Base-by-base conservation (phyloP, 2,329 filamentous ascomycete genomes). In the Penicillium paneum region DNA sequence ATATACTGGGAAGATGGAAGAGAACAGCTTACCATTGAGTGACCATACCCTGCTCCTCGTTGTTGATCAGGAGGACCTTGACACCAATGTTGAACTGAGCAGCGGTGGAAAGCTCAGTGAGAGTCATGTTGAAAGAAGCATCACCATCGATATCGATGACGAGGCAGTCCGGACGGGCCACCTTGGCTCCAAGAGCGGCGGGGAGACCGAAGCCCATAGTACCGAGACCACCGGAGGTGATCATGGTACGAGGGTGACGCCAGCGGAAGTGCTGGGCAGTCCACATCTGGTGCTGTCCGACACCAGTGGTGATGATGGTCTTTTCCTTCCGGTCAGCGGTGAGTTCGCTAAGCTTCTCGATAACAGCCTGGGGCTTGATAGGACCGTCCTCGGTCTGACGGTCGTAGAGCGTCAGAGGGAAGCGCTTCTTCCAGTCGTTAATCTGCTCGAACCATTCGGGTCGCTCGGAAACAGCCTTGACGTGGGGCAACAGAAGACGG, bases 211-310 rank as follows among this genome's bases (percentile, higher is more conserved):
- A 97, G 55, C 94, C 94, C 94, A 97, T 97, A 17, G 91, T 95
- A 58, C 92, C 91, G 17, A 97, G 85, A 71, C 94, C 94, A 73
- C 94, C 94, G 1, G 92, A 97, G 31, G 93, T 97, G 77, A 99
- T 89, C 89, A 97, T 95, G 59, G 89, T 90, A 63, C 94, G 87
- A 31, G 94, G 93, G 67, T 91, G 78, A 60, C 91, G 84, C 93
- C 94, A 97, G 67, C 91, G 85, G 85, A 91, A 97, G 80, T 96
- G 92, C 78, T 97, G 93, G 5, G 92, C 94, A 26, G 90, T 83
- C 94, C 93, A 97, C 94, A 97, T 97, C 76, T 99, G 93, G 78
- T 97, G 93, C 76, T 97, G 94, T 39, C 94, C 94, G 10, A 97
- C 94, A 75, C 93, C 94, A 2, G 93, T 97, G 2, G 91, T 79